Evolutionary conservation across 2,329 filamentous ascomycete species (phyloP), one percentile per base, ranked within the genome.

Genomic region (Trichoderma polysporum): DNA sequence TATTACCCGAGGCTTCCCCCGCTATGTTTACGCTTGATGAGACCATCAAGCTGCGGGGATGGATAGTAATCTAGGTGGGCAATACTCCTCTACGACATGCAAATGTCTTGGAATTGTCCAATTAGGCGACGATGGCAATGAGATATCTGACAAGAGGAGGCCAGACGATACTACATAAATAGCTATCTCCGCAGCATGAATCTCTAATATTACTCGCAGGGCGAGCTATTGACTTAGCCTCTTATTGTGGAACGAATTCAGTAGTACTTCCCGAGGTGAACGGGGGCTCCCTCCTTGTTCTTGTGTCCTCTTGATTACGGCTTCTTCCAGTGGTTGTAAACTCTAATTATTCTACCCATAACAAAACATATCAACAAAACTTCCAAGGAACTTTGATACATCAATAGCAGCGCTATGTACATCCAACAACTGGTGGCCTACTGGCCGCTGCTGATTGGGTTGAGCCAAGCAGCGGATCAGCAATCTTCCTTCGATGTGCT

Each of bases 401-500:
- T 35, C 13, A 6, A 60, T n/a, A n/a, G n/a, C 6, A 13, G 13
- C 58, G 31, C 22, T 22, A 68, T 68, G 66, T 49, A 49, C 15
- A 13, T 54, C 25, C 62, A 66, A 61, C 61, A 61, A 47, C 17
- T 68, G 19, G n/a, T 50, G 66, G 62, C 66, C 35, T 49, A 56
- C 19, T 61, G 58, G 52, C 57, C 64, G 27, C 29, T 67, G 33
- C 29, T 66, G 41, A 27, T 52, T 54, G 50, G 56, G 19, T 33
- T 59, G 45, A 41, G 63, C 33, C 64, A 63, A 31, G 67, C 67
- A 35, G 64, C 67, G 7, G 47, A 57, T 10, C 31, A 57, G 10
- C 45, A 56, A 8, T 53, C 56, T 4, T 29, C 31, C 0, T 68
- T 68, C 41, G 67, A 69, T 65, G 68, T 70, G 25, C 29, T 71